Evolutionary conservation across 352 stramenopile genomes (phyloP), one percentile per base, ranked within the genome.

Genomic region (Phytophthora hibernalis): DNA sequence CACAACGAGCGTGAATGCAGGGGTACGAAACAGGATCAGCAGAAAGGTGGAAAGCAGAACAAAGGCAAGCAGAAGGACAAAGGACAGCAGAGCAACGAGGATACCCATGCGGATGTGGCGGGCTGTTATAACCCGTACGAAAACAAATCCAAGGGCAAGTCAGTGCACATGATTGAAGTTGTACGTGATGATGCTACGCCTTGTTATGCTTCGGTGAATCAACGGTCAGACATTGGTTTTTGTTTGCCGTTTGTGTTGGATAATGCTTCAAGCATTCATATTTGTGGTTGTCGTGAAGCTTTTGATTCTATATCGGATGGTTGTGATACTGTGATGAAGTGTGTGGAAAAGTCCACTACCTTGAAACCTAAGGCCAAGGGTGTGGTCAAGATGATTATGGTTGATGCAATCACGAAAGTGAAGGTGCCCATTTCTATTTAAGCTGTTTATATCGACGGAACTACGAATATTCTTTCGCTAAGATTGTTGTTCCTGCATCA

Each of bases 401-500:
- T 53, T 1, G 57, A 58, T 47, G n/a, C n/a, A n/a, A n/a, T n/a
- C n/a, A 55, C 47, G 18, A 43, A 47, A 13, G 18, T 18, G 4
- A 31, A 26, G 2, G 38, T 65, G 20, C 20, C 20, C 38, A 58
- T 65, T 9, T 54, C 16, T 0, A 31, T 65, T 28, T 47, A 65
- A 1, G 57, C 57, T 31, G 0, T 48, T n/a, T 53, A 53, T 37
- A 38, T 47, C 4, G 48, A 65, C 6, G 28, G 37, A 10, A 37
- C 57, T 9, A 65, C 48, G n/a, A 64, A 64, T 6, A 50, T 54
- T 2, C 28, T 54, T 20, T 55, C 22, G 24, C 45, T 44, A 13
- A 33, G 35, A 0, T 22, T 47, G 22, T 18, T 57, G 57, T 57
- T 45, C 6, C 2, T 42, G 2, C 4, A 65, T 18, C 24, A 44